Conservation (phyloP, 345 rosid genomes). For the Triadica sebifera region DNA sequence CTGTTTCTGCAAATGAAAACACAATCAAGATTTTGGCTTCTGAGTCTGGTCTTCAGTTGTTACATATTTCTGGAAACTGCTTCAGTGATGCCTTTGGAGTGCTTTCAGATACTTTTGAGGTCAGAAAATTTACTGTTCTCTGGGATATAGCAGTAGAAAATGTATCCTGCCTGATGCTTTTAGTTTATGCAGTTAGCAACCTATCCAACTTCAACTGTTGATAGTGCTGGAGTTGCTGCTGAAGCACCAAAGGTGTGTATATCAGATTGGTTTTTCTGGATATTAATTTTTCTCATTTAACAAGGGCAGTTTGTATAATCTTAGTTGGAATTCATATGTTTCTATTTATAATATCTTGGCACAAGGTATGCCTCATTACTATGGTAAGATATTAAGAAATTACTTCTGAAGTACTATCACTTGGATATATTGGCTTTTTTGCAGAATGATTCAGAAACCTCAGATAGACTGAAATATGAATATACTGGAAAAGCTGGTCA, state of each 20-base stretch:
- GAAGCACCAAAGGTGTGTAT: constrained; percentile 22
- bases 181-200: constrained; percentile 16
- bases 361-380: neutral
- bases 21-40: constrained; percentile 26
- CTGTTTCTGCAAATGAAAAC: constrained; percentile 27
- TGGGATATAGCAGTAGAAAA: constrained; percentile 8
- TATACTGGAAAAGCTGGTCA: constrained; percentile 11
- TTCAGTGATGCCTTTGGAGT: constrained; percentile 21
- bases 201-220: constrained; percentile 25
- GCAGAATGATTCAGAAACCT: constrained; percentile 19
- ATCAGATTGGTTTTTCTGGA: neutral
- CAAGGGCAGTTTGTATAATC: neutral
- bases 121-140: constrained; percentile 16
- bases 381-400: neutral
- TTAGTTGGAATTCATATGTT: neutral
- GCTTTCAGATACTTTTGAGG: constrained; percentile 33
- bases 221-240: constrained; percentile 16
- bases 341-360: neutral
- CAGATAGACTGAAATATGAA: constrained; percentile 23
- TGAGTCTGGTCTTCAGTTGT: constrained; percentile 14
- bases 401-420: constrained; percentile 1
- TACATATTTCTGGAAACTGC: constrained; percentile 1
- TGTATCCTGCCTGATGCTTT: constrained; percentile 7
- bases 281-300: neutral
- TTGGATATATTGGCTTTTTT: neutral